Evolutionary conservation across 1,139 yeast species (phyloP), one percentile per base, ranked within the genome.

Genomic region (Suzukiozyma palmioleophila): DNA sequence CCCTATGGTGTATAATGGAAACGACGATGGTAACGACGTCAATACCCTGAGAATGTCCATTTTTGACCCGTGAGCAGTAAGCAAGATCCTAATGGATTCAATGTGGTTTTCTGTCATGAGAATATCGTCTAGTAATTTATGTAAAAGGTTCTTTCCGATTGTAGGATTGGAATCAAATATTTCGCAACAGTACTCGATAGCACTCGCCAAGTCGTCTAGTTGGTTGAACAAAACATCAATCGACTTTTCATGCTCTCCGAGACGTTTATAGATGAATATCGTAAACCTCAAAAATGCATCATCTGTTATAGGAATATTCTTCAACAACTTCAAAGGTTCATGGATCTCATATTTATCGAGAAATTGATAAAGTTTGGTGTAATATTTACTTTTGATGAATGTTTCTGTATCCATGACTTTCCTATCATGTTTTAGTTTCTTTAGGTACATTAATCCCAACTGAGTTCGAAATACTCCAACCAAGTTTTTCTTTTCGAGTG

Each of bases 201-300:
- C 85, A 13, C 68, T 66, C 18, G 64, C 63, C 41, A 77, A 71
- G 52, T 84, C 84, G 11, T 75, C 62, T 36, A 88, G 59, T 32
- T 81, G 79, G 41, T 73, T 71, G 40, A 77, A 79, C 34, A 81
- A 69, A 1, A 87, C 76, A 44, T 77, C 77, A 22, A 92, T 65
- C 0, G 90, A 82, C 37, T 78, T 74, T 11, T 73, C 72, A 52
- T 87, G 88, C 42, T 78, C 79, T 1, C 79, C 82, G 34, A 84
- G 57, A 45, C 77, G 70, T 32, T 74, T 73, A 41, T 83, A 69
- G 2, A 90, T 75, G 37, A 77, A 71, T 0, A 87, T 78, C 32
- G 79, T 72, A 36, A 85, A 60, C 25, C 71, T 43, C 5, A 70
- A 53, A 41, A 59, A 67, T 27, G 53, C 54, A 32, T 62, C 66